phyloP scores from a whole-genome alignment of 768 basidiomycete genomes.

The Mycena latifolia region DNA sequence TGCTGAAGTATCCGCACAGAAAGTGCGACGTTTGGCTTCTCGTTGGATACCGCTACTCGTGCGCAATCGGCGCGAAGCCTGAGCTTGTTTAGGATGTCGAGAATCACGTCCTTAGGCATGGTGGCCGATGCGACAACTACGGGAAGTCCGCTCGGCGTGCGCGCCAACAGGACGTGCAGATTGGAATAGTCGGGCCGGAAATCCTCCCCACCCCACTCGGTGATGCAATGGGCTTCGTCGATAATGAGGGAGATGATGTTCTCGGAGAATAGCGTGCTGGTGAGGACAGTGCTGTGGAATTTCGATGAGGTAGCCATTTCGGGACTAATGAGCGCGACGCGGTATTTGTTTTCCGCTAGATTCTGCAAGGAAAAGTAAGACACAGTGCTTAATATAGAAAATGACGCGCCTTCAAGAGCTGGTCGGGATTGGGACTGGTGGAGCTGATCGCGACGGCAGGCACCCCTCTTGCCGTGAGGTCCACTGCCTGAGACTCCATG shows the following conservation, averaged over 20 bases:
- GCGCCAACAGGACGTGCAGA: background rate
- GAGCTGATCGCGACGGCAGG: slow-evolving; percentile 13
- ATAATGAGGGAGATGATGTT: slow-evolving; percentile 27
- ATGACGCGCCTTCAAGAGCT: background rate
- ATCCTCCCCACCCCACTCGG: slow-evolving; percentile 33
- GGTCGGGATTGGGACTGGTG: background rate
- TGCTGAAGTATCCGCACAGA: slow-evolving; percentile 24
- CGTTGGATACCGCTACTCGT: slow-evolving; percentile 12
- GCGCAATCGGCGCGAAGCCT: background rate
- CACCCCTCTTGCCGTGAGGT: slow-evolving; percentile 1
- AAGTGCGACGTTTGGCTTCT: slow-evolving; percentile 21
- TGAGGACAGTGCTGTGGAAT: slow-evolving; percentile 19
- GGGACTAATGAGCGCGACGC: slow-evolving; percentile 28
- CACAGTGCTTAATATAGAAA: background rate
- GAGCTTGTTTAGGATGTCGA: slow-evolving; percentile 18
- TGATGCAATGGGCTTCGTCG: slow-evolving; percentile 39
- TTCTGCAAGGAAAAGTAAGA: background rate
- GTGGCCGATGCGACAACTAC: slow-evolving; percentile 25
- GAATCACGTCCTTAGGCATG: slow-evolving; percentile 19
- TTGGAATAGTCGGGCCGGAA: slow-evolving; percentile 17
- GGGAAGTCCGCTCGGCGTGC: slow-evolving; percentile 19
- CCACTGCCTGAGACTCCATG: slow-evolving; percentile 10
- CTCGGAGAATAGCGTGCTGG: background rate
- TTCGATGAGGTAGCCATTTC: slow-evolving; percentile 14
- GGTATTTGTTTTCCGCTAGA: slow-evolving; percentile 17